Percentiles rank a stretch among this genome's conserved stretches.
phyloP scores from a whole-genome alignment of 495 filamentous ascomycete species.

The Ramalina intermedia region DNA sequence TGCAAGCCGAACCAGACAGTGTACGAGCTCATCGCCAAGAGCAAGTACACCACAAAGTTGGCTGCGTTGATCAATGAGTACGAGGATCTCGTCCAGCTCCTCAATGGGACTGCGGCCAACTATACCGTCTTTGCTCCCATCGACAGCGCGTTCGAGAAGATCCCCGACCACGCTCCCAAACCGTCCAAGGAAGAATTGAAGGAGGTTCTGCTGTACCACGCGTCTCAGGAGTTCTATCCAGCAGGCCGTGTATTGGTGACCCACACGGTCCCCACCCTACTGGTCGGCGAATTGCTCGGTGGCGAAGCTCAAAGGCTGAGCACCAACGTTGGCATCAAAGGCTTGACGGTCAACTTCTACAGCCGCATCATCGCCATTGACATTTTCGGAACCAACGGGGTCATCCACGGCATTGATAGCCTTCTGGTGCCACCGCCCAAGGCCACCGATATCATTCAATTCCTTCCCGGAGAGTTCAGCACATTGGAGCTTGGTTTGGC shows the following conservation, averaged over 20 bases:
- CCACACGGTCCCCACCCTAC: constrained; percentile 58
- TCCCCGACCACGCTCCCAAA: constrained; percentile 36
- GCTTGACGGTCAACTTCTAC: constrained; percentile 59
- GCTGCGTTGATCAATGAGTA: constrained; percentile 56
- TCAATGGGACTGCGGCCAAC: constrained; percentile 56
- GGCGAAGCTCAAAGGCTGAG: constrained; percentile 52
- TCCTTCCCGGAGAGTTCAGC: constrained; percentile 58
- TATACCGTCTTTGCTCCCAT: constrained; percentile 70
- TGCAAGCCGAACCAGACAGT: constrained; percentile 49
- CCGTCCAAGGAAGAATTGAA: constrained; percentile 51
- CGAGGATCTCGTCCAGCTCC: constrained; percentile 48
- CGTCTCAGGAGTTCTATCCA: constrained; percentile 46
- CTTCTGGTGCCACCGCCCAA: constrained; percentile 61
- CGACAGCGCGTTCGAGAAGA: constrained; percentile 56
- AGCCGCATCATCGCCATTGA: constrained; percentile 48
- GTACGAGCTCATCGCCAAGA: constrained; percentile 59
- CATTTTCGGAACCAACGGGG: constrained; percentile 56
- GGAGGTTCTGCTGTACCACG: constrained; percentile 54
- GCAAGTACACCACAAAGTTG: constrained; percentile 62
- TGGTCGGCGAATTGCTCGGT: constrained; percentile 40
- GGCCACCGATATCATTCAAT: constrained; percentile 41
- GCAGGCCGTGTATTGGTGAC: constrained; percentile 39
- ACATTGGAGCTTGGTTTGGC: constrained; percentile 57
- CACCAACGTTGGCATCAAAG: constrained; percentile 38
- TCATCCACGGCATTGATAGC: constrained; percentile 61